Conservation (phyloP, 164 flowering plant genomes). For the Dillenia turbinata region DNA sequence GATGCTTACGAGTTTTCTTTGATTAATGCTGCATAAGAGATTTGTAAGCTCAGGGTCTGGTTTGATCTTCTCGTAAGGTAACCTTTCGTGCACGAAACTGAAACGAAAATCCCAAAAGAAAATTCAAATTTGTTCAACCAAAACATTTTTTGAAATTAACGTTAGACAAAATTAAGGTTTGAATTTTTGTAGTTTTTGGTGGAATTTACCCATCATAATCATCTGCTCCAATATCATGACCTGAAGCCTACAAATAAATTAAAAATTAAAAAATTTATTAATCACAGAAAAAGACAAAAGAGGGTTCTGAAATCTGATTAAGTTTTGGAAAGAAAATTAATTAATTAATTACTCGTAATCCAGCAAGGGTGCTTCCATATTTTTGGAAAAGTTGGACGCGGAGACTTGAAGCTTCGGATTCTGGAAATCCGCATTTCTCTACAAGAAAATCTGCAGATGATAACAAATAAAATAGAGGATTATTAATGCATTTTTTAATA, state of each 20-base stretch:
- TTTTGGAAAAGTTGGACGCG: slow-evolving; percentile 70
- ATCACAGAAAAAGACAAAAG: neutral
- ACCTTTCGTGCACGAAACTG: slow-evolving; percentile 91
- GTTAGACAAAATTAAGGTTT: neutral
- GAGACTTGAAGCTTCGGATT: slow-evolving; percentile 46
- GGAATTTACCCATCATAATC: slow-evolving; percentile 53
- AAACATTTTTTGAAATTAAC: neutral
- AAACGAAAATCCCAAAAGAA: neutral
- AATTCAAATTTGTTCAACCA: neutral
- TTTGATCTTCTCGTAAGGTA: slow-evolving; percentile 74
- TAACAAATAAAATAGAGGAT: neutral
- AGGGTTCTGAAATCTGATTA: too few relatives aligned
- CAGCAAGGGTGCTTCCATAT: slow-evolving; percentile 93
- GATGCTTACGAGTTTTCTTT: slow-evolving; percentile 58
- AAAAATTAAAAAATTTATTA: neutral
- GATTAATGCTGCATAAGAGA: slow-evolving; percentile 54
- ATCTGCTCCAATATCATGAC: slow-evolving; percentile 47
- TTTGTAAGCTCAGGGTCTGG: slow-evolving; percentile 54
- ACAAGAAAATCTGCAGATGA: slow-evolving; percentile 57
- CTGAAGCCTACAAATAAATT: slow-evolving; percentile 39
- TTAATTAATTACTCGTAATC: slow-evolving; percentile 58
- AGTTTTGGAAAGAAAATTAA: neutral
- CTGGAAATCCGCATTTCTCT: slow-evolving; percentile 62
- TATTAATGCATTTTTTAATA: too few relatives aligned
- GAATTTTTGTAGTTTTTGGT: neutral